Conservation (phyloP, 2,329 filamentous ascomycete genomes). For the Dendrostoma leiphaemia region DNA sequence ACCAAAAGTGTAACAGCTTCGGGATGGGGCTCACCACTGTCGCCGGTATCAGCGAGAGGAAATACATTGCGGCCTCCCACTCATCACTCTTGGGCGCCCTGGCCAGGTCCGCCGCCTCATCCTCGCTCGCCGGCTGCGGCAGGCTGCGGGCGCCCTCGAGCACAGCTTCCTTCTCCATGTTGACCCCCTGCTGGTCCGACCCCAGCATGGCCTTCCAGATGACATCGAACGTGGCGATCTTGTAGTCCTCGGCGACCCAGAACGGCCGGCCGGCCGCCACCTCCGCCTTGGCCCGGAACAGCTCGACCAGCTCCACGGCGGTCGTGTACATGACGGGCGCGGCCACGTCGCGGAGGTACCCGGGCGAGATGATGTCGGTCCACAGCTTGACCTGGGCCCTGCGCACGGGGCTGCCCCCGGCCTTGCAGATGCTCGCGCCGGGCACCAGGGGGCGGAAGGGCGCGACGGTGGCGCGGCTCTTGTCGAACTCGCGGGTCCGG, state of each 20-base stretch:
- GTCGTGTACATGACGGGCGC: slow-evolving; percentile 12
- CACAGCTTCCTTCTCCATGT: slow-evolving; percentile 24
- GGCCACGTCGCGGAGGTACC: slow-evolving; percentile 11
- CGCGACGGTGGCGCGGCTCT: slow-evolving; percentile 1
- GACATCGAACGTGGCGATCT: slow-evolving; percentile 14
- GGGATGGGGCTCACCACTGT: slow-evolving; percentile 10
- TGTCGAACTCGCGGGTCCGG: slow-evolving; percentile 21
- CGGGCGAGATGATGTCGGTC: slow-evolving; percentile 12
- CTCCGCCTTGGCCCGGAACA: slow-evolving; percentile 21
- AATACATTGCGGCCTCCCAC: slow-evolving; percentile 10
- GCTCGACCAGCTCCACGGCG: slow-evolving; percentile 21
- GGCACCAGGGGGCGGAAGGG: slow-evolving; percentile 14
- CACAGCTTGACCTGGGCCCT: slow-evolving; percentile 14
- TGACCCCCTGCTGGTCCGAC: slow-evolving; percentile 4
- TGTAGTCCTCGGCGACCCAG: slow-evolving; percentile 15
- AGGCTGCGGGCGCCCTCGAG: slow-evolving; percentile 27
- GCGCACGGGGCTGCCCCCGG: slow-evolving; percentile 10
- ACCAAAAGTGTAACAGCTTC: slow-evolving; percentile 4
- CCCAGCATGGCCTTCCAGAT: slow-evolving; percentile 16
- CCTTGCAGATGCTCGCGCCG: slow-evolving; percentile 13
- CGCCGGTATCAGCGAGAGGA: slow-evolving; percentile 5
- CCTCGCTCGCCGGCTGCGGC: slow-evolving; percentile 11
- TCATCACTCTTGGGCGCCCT: slow-evolving; percentile 7
- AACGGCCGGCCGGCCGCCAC: slow-evolving; percentile 19
- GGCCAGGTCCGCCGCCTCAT: background rate